Percentiles rank a stretch among this genome's conserved stretches.
These are phyloP conservation scores for Dalbergia cochinchinensis DNA, from an alignment of 306 rosid species.

Conservation along the genomic window DNA sequence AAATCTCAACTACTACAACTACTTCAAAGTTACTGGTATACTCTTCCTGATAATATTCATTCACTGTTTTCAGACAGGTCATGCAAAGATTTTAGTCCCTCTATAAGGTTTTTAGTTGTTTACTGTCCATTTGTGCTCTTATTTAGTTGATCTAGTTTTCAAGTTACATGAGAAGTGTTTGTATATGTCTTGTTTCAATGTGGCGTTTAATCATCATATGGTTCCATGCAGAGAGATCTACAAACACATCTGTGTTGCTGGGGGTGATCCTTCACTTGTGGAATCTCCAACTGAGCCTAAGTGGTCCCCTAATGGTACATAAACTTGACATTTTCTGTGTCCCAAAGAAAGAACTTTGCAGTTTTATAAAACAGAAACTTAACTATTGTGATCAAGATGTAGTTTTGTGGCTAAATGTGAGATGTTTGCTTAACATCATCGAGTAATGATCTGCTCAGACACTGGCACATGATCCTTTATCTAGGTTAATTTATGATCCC, in stretches of 20 bases:
- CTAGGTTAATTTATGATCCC: slow-evolving; percentile 25
- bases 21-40: slow-evolving; percentile 25
- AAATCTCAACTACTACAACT: slow-evolving; percentile 16
- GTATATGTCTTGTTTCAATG: slow-evolving; percentile 25
- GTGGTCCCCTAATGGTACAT: slow-evolving; percentile 88
- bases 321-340: slow-evolving; percentile 26
- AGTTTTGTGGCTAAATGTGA: slow-evolving; percentile 15
- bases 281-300: slow-evolving; percentile 97
- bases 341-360: neutral
- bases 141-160: slow-evolving; percentile 24
- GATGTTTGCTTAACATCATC: neutral
- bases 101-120: neutral
- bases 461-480: slow-evolving; percentile 2
- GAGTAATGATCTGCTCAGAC: neutral
- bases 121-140: slow-evolving; percentile 14
- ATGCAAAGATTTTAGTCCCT: slow-evolving; percentile 17
- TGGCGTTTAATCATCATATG: slow-evolving; percentile 33
- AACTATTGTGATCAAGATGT: slow-evolving; percentile 10
- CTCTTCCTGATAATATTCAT: slow-evolving; percentile 19
- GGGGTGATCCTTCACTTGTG: slow-evolving; percentile 69
- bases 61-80: slow-evolving; percentile 26
- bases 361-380: slow-evolving; percentile 16
- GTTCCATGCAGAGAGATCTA: slow-evolving; percentile 67
- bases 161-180: slow-evolving; percentile 9
- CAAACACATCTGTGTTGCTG: slow-evolving; percentile 76